A percentile compares a stretch with the other conserved stretches of the same genome.
These are phyloP conservation scores for Fusarium pininemorale DNA, from an alignment of 2,329 filamentous ascomycete genomes.

Conservation along the genomic window DNA sequence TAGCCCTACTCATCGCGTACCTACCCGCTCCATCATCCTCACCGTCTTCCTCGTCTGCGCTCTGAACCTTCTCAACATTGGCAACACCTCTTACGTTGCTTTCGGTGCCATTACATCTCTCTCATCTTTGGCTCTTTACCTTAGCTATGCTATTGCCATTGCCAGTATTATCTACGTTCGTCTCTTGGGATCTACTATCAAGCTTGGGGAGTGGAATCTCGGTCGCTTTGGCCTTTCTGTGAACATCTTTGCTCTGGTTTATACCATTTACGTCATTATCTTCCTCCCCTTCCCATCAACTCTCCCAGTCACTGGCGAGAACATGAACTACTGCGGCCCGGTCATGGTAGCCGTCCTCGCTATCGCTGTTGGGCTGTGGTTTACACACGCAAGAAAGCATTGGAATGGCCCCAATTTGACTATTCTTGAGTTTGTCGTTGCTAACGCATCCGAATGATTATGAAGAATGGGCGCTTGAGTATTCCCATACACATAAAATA, in stretches of 20 bases:
- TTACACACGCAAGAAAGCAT: constrained; percentile 30
- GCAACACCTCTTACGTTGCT: constrained; percentile 38
- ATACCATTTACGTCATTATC: constrained; percentile 38
- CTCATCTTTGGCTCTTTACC: constrained; percentile 37
- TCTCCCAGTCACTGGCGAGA: constrained; percentile 31
- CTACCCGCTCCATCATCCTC: constrained; percentile 34
- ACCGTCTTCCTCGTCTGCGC: constrained; percentile 40
- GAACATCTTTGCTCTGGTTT: constrained; percentile 35
- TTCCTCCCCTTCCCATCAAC: constrained; percentile 41
- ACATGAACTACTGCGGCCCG: constrained; percentile 41
- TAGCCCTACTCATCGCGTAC: constrained; percentile 36
- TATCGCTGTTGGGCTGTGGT: constrained; percentile 34
- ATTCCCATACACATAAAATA: not conserved
- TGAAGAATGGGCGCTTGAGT: accelerated
- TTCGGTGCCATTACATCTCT: constrained; percentile 39
- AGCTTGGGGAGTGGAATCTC: constrained; percentile 40
- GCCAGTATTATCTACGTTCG: constrained; percentile 37
- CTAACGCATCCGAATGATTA: constrained; percentile 8
- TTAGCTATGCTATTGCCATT: constrained; percentile 41
- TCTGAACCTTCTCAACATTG: constrained; percentile 40
- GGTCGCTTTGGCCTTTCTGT: constrained; percentile 27
- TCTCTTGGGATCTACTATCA: constrained; percentile 6
- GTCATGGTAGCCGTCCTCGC: constrained; percentile 36
- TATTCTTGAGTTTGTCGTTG: constrained; percentile 39
- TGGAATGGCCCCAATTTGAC: constrained; percentile 37